Evolutionary conservation across 129 eudicot genomes (phyloP).

Genomic region (Chrysanthemum seticuspe): DNA sequence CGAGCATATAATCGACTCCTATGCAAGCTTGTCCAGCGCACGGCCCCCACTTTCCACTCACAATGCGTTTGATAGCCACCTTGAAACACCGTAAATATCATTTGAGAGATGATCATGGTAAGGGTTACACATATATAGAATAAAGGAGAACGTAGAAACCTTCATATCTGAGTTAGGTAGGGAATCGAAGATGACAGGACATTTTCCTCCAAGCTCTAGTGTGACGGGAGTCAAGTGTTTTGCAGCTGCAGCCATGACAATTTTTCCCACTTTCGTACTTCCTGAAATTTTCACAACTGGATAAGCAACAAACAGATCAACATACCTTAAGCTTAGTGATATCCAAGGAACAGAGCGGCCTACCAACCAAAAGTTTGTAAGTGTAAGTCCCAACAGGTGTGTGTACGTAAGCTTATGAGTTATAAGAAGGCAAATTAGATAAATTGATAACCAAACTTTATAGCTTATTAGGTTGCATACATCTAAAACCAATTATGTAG

Average conservation of each 20-base stretch:
- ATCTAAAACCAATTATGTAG: background rate
- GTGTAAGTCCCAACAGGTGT: too few relatives aligned
- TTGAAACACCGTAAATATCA: conserved; percentile 28
- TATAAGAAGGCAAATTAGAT: conserved; percentile 6
- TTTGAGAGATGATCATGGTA: background rate
- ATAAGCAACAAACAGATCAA: background rate
- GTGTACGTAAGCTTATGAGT: background rate
- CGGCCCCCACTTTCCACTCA: conserved; percentile 80
- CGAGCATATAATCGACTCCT: conserved; percentile 75
- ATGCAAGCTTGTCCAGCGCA: conserved; percentile 90
- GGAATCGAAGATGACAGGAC: conserved; percentile 72
- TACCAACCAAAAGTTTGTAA: too few relatives aligned
- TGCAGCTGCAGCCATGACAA: conserved; percentile 88
- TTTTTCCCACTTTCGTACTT: conserved; percentile 62
- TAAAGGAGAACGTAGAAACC: conserved; percentile 37
- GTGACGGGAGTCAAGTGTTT: conserved; percentile 85
- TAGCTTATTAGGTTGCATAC: background rate
- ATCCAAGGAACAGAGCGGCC: too few relatives aligned
- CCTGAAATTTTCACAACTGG: conserved; percentile 39
- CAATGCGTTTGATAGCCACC: conserved; percentile 77
- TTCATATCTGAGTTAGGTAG: conserved; percentile 59
- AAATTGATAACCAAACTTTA: background rate
- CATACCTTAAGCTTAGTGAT: background rate
- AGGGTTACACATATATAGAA: background rate
- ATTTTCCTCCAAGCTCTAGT: conserved; percentile 93